phyloP scores from a whole-genome alignment of 2,329 filamentous ascomycete species.

The Hypoxylon sp. region DNA sequence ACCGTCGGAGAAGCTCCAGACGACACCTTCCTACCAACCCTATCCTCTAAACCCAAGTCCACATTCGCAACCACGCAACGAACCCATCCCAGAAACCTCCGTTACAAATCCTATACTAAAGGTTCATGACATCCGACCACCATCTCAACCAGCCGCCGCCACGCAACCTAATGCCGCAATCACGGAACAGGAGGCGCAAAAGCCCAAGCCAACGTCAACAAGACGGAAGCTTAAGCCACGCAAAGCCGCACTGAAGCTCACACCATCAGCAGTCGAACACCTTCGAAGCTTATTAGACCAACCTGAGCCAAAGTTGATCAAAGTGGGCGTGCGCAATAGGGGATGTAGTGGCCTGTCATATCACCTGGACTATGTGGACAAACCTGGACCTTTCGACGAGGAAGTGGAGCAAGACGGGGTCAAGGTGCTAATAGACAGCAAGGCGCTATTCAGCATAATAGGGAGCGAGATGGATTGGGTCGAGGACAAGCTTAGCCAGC shows the following conservation, averaged over 20 bases:
- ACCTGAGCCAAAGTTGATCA: constrained; percentile 92
- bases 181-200: constrained; percentile 77
- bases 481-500: constrained; percentile 92
- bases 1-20: constrained; percentile 50
- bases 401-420: constrained; percentile 96
- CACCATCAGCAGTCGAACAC: constrained; percentile 83
- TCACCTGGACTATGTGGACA: constrained; percentile 94
- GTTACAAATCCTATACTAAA: constrained; percentile 65
- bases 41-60: constrained; percentile 64
- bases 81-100: constrained; percentile 63
- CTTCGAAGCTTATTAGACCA: constrained; percentile 83
- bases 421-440: constrained; percentile 95
- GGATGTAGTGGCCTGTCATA: constrained; percentile 96
- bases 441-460: constrained; percentile 97
- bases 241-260: constrained; percentile 93
- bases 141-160: constrained; percentile 45
- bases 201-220: constrained; percentile 71
- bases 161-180: constrained; percentile 60
- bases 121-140: constrained; percentile 68
- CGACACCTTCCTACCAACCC: constrained; percentile 64
- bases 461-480: constrained; percentile 99
- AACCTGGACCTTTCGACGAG: constrained; percentile 90
- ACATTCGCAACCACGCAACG: constrained; percentile 60
- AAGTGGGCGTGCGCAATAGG: constrained; percentile 92
- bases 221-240: constrained; percentile 81